Evolutionary conservation across 2,329 filamentous ascomycete species (phyloP).

Genomic region (Aureobasidium pullulans): DNA sequence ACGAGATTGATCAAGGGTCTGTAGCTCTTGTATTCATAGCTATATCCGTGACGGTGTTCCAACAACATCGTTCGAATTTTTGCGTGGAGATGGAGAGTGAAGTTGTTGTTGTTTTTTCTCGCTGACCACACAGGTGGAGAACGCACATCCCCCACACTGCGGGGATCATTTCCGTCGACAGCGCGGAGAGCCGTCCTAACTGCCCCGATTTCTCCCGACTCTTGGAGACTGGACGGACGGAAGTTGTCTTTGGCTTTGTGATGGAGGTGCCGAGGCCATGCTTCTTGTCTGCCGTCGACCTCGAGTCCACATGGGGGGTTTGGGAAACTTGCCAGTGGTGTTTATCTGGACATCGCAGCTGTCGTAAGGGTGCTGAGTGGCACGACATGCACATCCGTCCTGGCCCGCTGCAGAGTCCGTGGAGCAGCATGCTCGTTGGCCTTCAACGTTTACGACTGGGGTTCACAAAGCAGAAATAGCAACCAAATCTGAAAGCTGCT

Average conservation of each 20-base stretch:
- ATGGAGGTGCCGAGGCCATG: background rate
- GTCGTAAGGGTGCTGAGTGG: too few relatives aligned
- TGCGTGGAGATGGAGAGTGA: background rate
- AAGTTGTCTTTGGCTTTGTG: background rate
- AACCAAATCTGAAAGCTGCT: too few relatives aligned
- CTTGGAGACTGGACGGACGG: background rate
- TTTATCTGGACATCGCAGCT: too few relatives aligned
- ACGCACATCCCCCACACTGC: background rate
- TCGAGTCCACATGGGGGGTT: background rate
- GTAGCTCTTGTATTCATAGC: background rate
- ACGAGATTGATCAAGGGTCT: background rate
- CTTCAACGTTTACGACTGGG: too few relatives aligned
- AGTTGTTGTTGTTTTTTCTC: background rate
- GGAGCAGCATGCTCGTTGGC: too few relatives aligned
- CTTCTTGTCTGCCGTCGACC: background rate
- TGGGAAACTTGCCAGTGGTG: too few relatives aligned
- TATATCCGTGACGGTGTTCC: background rate
- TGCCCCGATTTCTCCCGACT: background rate
- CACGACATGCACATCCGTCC: too few relatives aligned
- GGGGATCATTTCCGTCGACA: background rate
- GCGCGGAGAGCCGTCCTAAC: background rate
- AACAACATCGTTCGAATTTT: background rate
- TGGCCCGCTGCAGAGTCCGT: too few relatives aligned
- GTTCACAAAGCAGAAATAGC: too few relatives aligned
- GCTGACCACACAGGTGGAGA: slow-evolving; percentile 9